Evolutionary conservation across 352 stramenopile species (phyloP).

Genomic region (Pythium vanterpoolii): DNA sequence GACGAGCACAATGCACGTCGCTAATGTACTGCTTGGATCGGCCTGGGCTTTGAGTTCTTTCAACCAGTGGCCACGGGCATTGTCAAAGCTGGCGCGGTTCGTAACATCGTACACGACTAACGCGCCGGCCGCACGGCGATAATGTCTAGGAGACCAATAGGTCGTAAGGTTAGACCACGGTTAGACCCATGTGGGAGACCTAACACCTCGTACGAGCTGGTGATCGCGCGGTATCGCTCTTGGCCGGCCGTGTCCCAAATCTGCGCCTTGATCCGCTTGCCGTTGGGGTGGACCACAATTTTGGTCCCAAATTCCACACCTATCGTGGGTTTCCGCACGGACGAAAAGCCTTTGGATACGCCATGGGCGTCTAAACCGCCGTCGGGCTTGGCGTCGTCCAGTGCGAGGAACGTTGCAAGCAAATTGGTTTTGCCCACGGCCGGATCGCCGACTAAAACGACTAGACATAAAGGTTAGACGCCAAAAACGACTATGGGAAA

Average conservation of each 20-base stretch:
- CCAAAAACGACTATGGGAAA: neutral
- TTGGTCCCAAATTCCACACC: conserved; percentile 83
- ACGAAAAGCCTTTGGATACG: conserved; percentile 43
- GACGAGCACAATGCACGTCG: conserved; percentile 70
- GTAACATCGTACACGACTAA: conserved; percentile 79
- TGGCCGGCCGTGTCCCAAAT: conserved; percentile 84
- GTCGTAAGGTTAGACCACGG: neutral
- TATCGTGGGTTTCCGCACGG: conserved; percentile 70
- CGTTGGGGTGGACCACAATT: conserved; percentile 68
- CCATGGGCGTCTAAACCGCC: conserved; percentile 28
- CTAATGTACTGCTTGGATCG: conserved; percentile 55
- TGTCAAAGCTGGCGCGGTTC: conserved; percentile 58
- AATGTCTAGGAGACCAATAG: conserved; percentile 37
- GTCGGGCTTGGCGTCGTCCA: conserved; percentile 25
- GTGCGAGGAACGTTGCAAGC: conserved; percentile 71
- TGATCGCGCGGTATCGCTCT: conserved; percentile 81
- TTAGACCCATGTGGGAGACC: neutral
- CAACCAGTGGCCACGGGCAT: conserved; percentile 68
- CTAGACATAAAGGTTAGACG: conserved; percentile 17
- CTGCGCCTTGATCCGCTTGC: conserved; percentile 79
- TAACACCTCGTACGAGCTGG: conserved; percentile 49
- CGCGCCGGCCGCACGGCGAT: conserved; percentile 65
- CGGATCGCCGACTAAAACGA: conserved; percentile 75
- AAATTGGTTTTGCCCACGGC: conserved; percentile 92
- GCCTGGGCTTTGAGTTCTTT: conserved; percentile 70